A percentile compares a stretch with the other conserved stretches of the same genome.
Evolutionary conservation across 805 yeast genomes (phyloP).

Genomic region (Grigorovia yakushimaensis): DNA sequence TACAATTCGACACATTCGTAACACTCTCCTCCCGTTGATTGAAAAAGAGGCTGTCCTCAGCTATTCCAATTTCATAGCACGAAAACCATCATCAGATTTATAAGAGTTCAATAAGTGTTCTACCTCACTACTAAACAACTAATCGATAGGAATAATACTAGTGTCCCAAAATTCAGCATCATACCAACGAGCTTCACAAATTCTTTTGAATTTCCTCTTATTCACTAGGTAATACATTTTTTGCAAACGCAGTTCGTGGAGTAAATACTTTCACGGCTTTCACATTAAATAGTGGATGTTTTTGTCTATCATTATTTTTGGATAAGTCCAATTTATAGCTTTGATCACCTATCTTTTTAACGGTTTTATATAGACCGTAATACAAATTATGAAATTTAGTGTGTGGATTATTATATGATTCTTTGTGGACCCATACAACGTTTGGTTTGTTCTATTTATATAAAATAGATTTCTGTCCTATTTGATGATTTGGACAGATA

Average conservation of each 20-base stretch:
- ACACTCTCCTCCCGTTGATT: not conserved
- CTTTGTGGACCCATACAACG: not conserved
- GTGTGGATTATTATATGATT: not conserved
- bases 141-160: not conserved
- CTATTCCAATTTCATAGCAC: not conserved
- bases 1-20: too few relatives aligned
- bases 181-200: constrained; percentile 1
- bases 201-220: not conserved
- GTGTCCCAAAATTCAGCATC: constrained; percentile 3
- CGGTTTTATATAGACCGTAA: constrained; percentile 3
- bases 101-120: not conserved
- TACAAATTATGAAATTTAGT: constrained; percentile 1
- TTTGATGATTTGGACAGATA: too few relatives aligned
- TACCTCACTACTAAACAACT: not conserved
- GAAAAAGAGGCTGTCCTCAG: not conserved
- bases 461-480: too few relatives aligned
- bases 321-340: not conserved
- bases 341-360: not conserved
- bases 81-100: not conserved
- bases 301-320: not conserved
- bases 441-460: too few relatives aligned
- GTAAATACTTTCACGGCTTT: not conserved
- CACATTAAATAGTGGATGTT: not conserved
- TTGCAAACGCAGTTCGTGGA: not conserved
- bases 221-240: not conserved